phyloP scores from a whole-genome alignment of 805 yeast genomes.

The Metschnikowia cerradonensis region DNA sequence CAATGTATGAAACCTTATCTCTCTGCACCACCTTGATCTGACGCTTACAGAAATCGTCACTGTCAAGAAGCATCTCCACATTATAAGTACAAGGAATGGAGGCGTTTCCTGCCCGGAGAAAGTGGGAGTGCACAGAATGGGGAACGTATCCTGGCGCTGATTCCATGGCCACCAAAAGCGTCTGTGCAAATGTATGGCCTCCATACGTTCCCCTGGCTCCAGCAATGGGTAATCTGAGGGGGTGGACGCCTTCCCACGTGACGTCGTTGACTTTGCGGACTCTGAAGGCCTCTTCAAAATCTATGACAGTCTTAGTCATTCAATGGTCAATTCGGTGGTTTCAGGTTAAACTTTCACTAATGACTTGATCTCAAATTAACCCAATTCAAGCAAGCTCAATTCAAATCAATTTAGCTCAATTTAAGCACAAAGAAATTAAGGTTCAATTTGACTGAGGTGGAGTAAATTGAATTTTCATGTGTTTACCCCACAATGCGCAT shows the following conservation, averaged over 20 bases:
- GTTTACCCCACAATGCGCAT: neutral
- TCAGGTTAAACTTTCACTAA: no score
- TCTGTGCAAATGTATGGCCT: slow-evolving; percentile 64
- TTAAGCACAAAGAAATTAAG: no score
- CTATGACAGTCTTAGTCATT: neutral
- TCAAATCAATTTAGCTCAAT: no score
- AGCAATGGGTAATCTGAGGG: slow-evolving; percentile 31
- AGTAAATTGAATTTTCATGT: no score
- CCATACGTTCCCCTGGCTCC: slow-evolving; percentile 69
- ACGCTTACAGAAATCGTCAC: slow-evolving; percentile 49
- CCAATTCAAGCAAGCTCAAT: no score
- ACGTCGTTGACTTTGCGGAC: slow-evolving; percentile 12
- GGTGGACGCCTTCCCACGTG: slow-evolving; percentile 31
- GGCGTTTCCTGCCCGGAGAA: slow-evolving; percentile 52
- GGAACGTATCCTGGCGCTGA: slow-evolving; percentile 46
- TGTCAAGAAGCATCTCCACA: slow-evolving; percentile 51
- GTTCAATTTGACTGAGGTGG: neutral
- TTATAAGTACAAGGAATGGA: slow-evolving; percentile 45
- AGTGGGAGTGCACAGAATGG: slow-evolving; percentile 59
- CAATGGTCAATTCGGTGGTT: no score
- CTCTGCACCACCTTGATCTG: slow-evolving; percentile 55
- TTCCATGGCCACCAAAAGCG: slow-evolving; percentile 55
- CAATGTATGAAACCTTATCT: slow-evolving; percentile 46
- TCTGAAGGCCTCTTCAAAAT: slow-evolving; percentile 15
- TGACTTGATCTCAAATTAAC: no score